phyloP scores from a whole-genome alignment of 768 basidiomycete genomes.

The Cantharellus anzutake region DNA sequence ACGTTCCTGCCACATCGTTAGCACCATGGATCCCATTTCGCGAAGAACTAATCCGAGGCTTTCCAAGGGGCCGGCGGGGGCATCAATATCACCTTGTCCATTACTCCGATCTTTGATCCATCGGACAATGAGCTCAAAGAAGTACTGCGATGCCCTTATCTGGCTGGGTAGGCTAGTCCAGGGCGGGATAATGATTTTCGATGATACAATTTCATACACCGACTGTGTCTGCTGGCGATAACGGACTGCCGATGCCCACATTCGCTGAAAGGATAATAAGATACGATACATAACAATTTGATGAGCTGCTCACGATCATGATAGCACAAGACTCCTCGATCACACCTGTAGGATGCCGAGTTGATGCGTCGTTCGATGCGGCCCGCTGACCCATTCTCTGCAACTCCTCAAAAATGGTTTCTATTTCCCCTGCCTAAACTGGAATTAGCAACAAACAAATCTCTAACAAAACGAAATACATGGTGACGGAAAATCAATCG shows the following conservation, averaged over 20 bases:
- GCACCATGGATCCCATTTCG: conserved; percentile 2
- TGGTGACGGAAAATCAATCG: conserved; percentile 66
- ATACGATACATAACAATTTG: background rate
- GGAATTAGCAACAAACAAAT: background rate
- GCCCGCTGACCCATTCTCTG: conserved; percentile 21
- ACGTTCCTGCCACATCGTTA: conserved; percentile 3
- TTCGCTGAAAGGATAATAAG: conserved; percentile 28
- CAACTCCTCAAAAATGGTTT: conserved; percentile 43
- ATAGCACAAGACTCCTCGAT: too few relatives aligned
- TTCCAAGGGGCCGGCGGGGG: too few relatives aligned
- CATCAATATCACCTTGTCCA: too few relatives aligned
- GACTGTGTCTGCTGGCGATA: conserved; percentile 53
- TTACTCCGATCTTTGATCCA: background rate
- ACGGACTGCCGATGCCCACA: conserved; percentile 50
- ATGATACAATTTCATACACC: conserved; percentile 61
- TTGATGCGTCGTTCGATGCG: background rate
- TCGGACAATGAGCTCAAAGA: conserved; percentile 32
- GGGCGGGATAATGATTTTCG: conserved; percentile 34
- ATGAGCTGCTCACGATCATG: too few relatives aligned
- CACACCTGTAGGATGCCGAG: background rate
- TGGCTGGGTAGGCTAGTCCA: conserved; percentile 65
- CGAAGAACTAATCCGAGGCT: background rate
- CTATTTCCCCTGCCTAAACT: conserved; percentile 37
- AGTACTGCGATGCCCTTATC: conserved; percentile 45
- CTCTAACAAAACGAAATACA: conserved; percentile 11